These are phyloP conservation scores for Echinochloa phyllopogon DNA, from an alignment of 176 grass and related monocot species.

Conservation along the genomic window DNA sequence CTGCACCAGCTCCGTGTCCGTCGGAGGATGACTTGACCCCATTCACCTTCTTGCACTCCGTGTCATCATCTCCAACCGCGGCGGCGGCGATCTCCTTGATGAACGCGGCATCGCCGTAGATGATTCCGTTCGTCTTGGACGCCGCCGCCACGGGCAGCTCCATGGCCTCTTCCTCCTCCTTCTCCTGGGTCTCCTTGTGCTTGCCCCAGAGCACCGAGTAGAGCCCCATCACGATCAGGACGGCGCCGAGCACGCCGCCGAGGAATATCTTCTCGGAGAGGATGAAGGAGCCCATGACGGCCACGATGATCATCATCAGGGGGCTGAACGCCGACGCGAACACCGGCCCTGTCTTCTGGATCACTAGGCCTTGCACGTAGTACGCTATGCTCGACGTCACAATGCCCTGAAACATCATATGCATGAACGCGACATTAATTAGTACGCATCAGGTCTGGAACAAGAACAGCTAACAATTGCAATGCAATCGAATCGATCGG, in stretches of 20 bases:
- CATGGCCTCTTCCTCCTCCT: slow-evolving; percentile 31
- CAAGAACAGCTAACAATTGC: background rate
- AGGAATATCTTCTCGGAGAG: slow-evolving; percentile 89
- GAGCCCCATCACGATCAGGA: slow-evolving; percentile 83
- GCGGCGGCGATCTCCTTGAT: slow-evolving; percentile 38
- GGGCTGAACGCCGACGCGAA: slow-evolving; percentile 99
- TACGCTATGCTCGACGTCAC: slow-evolving; percentile 96
- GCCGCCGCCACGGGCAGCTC: slow-evolving; percentile 72
- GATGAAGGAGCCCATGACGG: slow-evolving; percentile 98
- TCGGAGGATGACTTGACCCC: slow-evolving; percentile 50
- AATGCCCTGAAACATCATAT: slow-evolving; percentile 66
- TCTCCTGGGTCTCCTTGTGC: slow-evolving; percentile 73
- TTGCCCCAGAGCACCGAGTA: slow-evolving; percentile 95
- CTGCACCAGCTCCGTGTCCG: slow-evolving; percentile 49
- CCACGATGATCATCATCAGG: slow-evolving; percentile 99
- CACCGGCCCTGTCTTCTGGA: slow-evolving; percentile 87
- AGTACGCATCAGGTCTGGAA: no score
- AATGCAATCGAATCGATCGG: no score
- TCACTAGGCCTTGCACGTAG: slow-evolving; percentile 96
- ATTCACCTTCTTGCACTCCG: slow-evolving; percentile 57
- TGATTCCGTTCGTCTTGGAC: slow-evolving; percentile 34
- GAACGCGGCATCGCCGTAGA: slow-evolving; percentile 44
- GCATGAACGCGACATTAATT: no score
- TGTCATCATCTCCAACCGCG: slow-evolving; percentile 39
- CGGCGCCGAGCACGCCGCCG: slow-evolving; percentile 75